Percentiles rank a stretch among this genome's conserved stretches.
These are phyloP conservation scores for Phytopythium ostracodes DNA, from an alignment of 352 stramenopile species.

Conservation along the genomic window DNA sequence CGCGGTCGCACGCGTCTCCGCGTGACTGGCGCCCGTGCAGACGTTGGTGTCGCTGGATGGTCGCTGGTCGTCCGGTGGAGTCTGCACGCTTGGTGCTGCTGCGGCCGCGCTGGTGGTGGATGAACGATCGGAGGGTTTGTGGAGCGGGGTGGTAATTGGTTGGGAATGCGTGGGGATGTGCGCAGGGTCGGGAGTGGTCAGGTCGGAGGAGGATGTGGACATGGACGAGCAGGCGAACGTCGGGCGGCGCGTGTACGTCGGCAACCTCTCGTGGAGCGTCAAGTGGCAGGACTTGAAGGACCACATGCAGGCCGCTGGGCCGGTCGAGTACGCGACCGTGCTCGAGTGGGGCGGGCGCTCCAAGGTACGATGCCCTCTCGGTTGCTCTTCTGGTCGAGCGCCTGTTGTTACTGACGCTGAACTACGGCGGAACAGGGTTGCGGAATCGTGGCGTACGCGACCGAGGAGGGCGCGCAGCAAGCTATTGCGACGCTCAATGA, in stretches of 20 bases:
- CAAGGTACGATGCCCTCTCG: constrained; percentile 35
- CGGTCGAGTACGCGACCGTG: constrained; percentile 64
- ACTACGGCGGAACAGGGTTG: constrained; percentile 60
- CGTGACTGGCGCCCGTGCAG: neutral
- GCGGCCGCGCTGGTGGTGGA: neutral
- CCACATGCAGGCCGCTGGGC: constrained; percentile 67
- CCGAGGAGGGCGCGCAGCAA: constrained; percentile 66
- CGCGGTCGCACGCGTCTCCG: too few relatives aligned
- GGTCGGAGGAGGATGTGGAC: constrained; percentile 19
- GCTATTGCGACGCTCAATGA: constrained; percentile 89
- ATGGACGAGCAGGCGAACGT: constrained; percentile 20
- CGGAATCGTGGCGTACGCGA: constrained; percentile 92
- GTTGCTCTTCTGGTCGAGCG: neutral
- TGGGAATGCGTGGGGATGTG: constrained; percentile 2
- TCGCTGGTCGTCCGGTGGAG: neutral
- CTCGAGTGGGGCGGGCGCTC: constrained; percentile 67
- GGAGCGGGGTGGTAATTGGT: constrained; percentile 3
- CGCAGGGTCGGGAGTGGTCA: neutral
- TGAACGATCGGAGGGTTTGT: neutral
- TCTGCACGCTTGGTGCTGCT: neutral
- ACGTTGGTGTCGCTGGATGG: neutral
- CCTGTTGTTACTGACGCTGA: constrained; percentile 1
- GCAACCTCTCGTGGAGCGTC: constrained; percentile 83
- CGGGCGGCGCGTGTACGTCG: constrained; percentile 72
- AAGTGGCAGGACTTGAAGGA: constrained; percentile 83